Evolutionary conservation across 345 rosid species (phyloP).

Genomic region (Lepidium africanum): DNA sequence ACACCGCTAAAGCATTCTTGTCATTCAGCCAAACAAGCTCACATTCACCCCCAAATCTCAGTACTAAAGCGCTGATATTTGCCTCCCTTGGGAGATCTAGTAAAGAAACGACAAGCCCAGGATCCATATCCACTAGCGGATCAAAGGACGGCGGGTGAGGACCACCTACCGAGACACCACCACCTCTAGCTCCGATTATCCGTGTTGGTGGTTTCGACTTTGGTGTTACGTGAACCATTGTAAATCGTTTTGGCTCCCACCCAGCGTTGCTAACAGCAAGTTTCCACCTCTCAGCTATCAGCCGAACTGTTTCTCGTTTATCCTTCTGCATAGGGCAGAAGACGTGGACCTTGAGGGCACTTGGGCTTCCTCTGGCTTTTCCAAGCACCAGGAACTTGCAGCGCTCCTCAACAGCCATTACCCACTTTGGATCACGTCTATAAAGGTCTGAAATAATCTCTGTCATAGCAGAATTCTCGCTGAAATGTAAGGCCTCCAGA

Average conservation of each 20-base stretch:
- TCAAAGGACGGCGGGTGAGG: constrained; percentile 61
- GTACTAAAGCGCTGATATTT: constrained; percentile 69
- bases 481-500: constrained; percentile 83
- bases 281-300: constrained; percentile 97
- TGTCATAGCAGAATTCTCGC: constrained; percentile 60
- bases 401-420: constrained; percentile 84
- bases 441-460: constrained; percentile 72
- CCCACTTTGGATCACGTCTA: constrained; percentile 96
- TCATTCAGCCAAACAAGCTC: constrained; percentile 92
- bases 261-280: constrained; percentile 68
- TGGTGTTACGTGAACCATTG: constrained; percentile 61
- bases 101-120: constrained; percentile 83
- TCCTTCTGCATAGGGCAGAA: constrained; percentile 91
- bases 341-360: constrained; percentile 70
- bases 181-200: constrained; percentile 57
- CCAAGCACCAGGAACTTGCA: constrained; percentile 87
- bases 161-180: constrained; percentile 33
- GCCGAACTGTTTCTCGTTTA: constrained; percentile 75
- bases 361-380: constrained; percentile 52
- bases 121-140: constrained; percentile 88
- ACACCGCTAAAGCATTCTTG: constrained; percentile 88
- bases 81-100: constrained; percentile 87
- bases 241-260: constrained; percentile 93
- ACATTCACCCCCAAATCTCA: constrained; percentile 95
- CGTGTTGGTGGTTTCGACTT: constrained; percentile 82